A percentile compares a stretch with the other conserved stretches of the same genome.
phyloP scores from a whole-genome alignment of 768 basidiomycete species.

The Lactarius indigo region DNA sequence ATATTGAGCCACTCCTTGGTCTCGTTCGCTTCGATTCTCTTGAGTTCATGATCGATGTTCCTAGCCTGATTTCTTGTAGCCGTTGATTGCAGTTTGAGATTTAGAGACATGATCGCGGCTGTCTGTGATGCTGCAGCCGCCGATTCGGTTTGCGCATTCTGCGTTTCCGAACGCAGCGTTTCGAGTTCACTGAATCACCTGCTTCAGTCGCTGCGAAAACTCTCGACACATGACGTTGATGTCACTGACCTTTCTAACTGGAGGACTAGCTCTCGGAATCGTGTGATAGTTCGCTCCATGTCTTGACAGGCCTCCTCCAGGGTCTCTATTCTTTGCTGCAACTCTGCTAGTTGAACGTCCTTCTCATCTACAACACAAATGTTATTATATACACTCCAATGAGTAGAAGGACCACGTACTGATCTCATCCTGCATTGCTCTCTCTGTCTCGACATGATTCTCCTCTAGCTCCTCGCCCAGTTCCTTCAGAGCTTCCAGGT shows the following conservation, averaged over 20 bases:
- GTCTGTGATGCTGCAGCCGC: conserved; percentile 82
- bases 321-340: conserved; percentile 54
- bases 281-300: conserved; percentile 80
- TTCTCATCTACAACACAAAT: conserved; percentile 48
- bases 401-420: conserved; percentile 44
- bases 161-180: conserved; percentile 74
- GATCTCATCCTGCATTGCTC: conserved; percentile 83
- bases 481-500: conserved; percentile 93
- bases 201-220: neutral
- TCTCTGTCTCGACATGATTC: conserved; percentile 92
- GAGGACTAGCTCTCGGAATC: conserved; percentile 90
- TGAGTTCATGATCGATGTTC: conserved; percentile 85
- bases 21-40: conserved; percentile 80
- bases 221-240: conserved; percentile 10
- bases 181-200: conserved; percentile 72
- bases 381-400: neutral
- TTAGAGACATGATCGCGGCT: conserved; percentile 90
- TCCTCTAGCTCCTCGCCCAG: conserved; percentile 97
- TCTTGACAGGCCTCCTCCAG: conserved; percentile 83
- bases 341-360: conserved; percentile 68
- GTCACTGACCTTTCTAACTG: conserved; percentile 68
- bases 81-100: conserved; percentile 89
- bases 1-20: conserved; percentile 76
- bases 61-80: conserved; percentile 88
- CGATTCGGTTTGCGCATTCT: conserved; percentile 79